phyloP scores from a whole-genome alignment of 208 protist species.

The Crithidia sp. region DNA sequence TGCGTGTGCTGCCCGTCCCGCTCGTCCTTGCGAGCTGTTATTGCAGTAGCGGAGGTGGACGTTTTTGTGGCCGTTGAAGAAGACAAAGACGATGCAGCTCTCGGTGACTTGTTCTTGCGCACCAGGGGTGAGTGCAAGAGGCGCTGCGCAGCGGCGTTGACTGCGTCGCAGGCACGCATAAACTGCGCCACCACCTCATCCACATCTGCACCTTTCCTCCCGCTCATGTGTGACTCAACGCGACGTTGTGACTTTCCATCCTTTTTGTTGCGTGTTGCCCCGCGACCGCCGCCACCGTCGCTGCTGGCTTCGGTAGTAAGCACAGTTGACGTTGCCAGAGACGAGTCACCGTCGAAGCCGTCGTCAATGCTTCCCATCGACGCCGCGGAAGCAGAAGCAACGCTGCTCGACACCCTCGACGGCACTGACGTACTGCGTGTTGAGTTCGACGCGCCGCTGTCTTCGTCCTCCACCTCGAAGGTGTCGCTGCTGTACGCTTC shows the following conservation, averaged over 20 bases:
- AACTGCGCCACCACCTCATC: conserved; percentile 5
- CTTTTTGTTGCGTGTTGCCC: no score
- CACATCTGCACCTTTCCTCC: background rate
- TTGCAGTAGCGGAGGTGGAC: background rate
- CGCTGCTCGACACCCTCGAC: conserved; percentile 5
- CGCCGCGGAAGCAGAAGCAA: background rate
- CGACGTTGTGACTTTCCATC: background rate
- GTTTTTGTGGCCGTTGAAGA: background rate
- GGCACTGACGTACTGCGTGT: background rate
- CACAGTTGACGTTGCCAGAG: no score
- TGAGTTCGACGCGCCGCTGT: background rate
- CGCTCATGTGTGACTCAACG: background rate
- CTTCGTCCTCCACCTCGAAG: conserved; percentile 14
- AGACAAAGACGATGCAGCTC: background rate
- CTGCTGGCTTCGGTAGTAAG: no score
- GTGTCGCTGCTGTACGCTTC: conserved; percentile 15
- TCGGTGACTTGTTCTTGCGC: background rate
- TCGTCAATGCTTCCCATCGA: no score
- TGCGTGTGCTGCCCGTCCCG: no score
- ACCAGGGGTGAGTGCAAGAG: conserved; percentile 6
- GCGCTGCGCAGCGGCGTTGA: background rate
- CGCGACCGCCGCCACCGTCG: no score
- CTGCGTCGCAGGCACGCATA: conserved; percentile 8
- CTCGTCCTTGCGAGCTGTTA: no score
- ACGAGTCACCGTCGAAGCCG: no score